Evolutionary conservation across 495 filamentous ascomycete genomes (phyloP), one percentile per base, ranked within the genome.

Genomic region (Penicillium coprophilum): DNA sequence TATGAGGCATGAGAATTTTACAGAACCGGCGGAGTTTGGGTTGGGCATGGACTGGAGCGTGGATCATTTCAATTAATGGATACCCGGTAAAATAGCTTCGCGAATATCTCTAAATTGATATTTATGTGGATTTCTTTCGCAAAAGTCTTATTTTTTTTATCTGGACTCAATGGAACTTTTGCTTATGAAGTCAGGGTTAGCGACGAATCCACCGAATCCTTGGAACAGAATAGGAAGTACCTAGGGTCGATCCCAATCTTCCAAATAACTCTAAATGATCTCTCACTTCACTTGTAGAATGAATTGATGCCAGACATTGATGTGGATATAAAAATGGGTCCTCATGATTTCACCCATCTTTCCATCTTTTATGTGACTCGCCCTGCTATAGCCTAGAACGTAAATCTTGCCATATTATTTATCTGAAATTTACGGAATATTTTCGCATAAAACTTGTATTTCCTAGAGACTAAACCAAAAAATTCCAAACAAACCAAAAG

Each of bases 91-190:
- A 40, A 36, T 21, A 46, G 28, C 36, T 45, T 17, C 11, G 82
- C 58, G 85, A 85, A 30, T 31, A 46, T 46, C 17, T 28, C 15
- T 19, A 10, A 15, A 46, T 17, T 39, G 24, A 27, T 27, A 27
- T 2, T 4, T 27, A 0, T 27, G 2, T 27, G 24, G 24, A 27
- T 27, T 4, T 27, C n/a, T 27, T 27, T 6, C 24, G 24, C 24
- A 27, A 27, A 27, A 27, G 3, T 27, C n/a, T n/a, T 27, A 27
- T 27, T 4, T 27, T 27, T 27, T 27, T 4, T 4, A 27, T 6
- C 3, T 27, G 24, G n/a, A n/a, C n/a, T n/a, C n/a, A n/a, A n/a
- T 27, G 24, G 24, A 5, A 4, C 24, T 27, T 27, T 27, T 27
- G 24, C n/a, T n/a, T 27, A 27, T 27, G 24, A 15, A 34, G 31